Percentiles rank a stretch among this genome's conserved stretches.
Evolutionary conservation across 2,329 filamentous ascomycete genomes (phyloP).

Genomic region (Hypoxylon sp.): DNA sequence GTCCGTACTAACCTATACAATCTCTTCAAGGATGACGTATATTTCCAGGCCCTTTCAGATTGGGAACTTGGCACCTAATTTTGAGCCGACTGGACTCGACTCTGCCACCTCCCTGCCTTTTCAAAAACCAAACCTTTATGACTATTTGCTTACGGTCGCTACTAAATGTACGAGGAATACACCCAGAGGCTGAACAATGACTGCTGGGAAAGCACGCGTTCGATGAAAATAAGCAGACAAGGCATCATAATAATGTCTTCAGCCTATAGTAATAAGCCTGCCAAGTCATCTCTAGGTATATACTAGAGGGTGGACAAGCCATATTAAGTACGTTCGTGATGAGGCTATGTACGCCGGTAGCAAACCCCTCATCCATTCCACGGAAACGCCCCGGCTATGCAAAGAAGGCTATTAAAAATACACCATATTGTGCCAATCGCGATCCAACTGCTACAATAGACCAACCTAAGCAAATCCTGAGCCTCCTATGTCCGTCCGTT

Average conservation of each 20-base stretch:
- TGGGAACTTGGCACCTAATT: no score
- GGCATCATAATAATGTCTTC: background rate
- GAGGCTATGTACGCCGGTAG: slow-evolving; percentile 2
- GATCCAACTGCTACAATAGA: slow-evolving; percentile 3
- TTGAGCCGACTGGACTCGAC: no score
- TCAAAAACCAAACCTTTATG: background rate
- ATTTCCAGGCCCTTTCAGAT: no score
- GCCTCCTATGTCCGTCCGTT: background rate
- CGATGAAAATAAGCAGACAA: background rate
- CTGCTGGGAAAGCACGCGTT: background rate
- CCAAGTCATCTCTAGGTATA: background rate
- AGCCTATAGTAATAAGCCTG: background rate
- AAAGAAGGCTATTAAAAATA: slow-evolving; percentile 37
- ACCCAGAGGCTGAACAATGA: background rate
- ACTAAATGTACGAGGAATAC: background rate
- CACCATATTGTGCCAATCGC: slow-evolving; percentile 13
- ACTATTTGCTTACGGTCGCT: background rate
- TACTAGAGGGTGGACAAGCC: background rate
- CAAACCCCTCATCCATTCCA: slow-evolving; percentile 4
- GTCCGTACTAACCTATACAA: no score
- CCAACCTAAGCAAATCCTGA: background rate
- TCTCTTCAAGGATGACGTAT: no score
- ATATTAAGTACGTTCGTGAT: slow-evolving; percentile 2
- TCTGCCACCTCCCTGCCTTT: background rate
- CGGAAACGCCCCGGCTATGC: slow-evolving; percentile 48